Percentiles rank a stretch among this genome's conserved stretches.
phyloP scores from a whole-genome alignment of 129 eudicot species.

The Dittrichia graveolens region DNA sequence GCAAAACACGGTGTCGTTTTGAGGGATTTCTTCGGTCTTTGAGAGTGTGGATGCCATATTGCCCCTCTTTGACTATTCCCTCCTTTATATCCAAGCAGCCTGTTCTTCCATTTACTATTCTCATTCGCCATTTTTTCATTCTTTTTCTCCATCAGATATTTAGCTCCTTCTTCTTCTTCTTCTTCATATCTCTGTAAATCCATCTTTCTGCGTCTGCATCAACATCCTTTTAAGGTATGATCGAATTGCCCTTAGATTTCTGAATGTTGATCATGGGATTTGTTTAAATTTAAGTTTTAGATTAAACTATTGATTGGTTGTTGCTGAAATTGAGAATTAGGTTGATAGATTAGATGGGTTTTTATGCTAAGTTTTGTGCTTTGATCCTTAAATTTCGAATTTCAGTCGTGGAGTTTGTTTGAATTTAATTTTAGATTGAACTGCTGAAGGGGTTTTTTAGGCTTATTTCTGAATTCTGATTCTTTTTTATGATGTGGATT shows the following conservation, averaged over 20 bases:
- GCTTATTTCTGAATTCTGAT: background rate
- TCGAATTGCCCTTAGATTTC: background rate
- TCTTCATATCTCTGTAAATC: background rate
- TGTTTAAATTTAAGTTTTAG: background rate
- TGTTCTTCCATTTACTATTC: conserved; percentile 14
- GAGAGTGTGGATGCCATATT: conserved; percentile 15
- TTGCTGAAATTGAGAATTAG: conserved; percentile 12
- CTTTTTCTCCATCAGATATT: conserved; percentile 14
- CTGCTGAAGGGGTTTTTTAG: background rate
- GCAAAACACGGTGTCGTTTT: conserved; percentile 25
- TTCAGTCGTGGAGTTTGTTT: too few relatives aligned
- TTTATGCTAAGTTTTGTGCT: background rate
- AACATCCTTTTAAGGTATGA: conserved; percentile 25
- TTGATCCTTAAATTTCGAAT: background rate
- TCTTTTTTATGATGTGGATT: background rate
- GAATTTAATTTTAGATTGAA: background rate
- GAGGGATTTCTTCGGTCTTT: conserved; percentile 1
- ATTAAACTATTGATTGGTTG: conserved; percentile 15
- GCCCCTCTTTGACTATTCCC: background rate
- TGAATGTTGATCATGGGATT: conserved; percentile 20
- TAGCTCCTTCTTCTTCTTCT: background rate
- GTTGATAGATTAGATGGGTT: conserved; percentile 6
- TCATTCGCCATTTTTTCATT: conserved; percentile 23
- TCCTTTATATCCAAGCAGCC: background rate
- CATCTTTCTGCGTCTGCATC: conserved; percentile 13